Base-by-base conservation (phyloP, 2,329 filamentous ascomycete genomes). In the Raffaelea ambrosiae region DNA sequence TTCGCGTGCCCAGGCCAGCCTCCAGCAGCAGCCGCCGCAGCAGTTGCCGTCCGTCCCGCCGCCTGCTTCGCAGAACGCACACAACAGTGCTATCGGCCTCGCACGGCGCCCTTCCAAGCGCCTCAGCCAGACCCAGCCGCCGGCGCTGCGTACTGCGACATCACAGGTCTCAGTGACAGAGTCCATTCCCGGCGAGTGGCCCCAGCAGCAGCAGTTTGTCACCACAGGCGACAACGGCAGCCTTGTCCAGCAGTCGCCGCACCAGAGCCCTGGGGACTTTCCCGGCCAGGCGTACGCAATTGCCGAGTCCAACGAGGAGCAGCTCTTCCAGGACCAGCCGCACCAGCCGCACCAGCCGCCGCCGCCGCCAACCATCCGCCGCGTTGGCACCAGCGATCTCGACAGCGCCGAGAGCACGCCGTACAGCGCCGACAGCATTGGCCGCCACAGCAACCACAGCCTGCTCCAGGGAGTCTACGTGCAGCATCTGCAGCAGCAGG, bases 51-150 rank as follows among this genome's bases (percentile, higher is more conserved):
- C 13, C 14, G 8, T n/a, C 14, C 35, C 13, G 35, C 35, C 13
- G 35, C 13, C 35, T 16, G 35, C 35, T n/a, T 38, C 35, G 18
- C 14, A 19, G 35, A 38, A 19, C 18, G 35, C 35, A 16, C 35
- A 38, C 35, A 38, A 38, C 16, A 38, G 16, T 21, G n/a, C 31
- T 20, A 21, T 20, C 23, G 13, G 43, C 54, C 31, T 50, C 57
- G 52, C 60, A 66, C 48, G 77, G 53, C 69, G 75, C 55, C 69
- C 73, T 29, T 83, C 79, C 40, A 81, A 78, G 66, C 70, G 77
- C 58, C 65, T 74, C 60, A 75, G 74, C 70, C 69, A 73, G 52
- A 62, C 62, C 48, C 56, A 29, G 26, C 26, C 38, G 20, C 60
- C 65, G 55, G 58, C 63, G 56, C 55, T 73, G 54, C 68, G 68